Conservation (phyloP, 345 rosid species). For the Dovyalis caffra region DNA sequence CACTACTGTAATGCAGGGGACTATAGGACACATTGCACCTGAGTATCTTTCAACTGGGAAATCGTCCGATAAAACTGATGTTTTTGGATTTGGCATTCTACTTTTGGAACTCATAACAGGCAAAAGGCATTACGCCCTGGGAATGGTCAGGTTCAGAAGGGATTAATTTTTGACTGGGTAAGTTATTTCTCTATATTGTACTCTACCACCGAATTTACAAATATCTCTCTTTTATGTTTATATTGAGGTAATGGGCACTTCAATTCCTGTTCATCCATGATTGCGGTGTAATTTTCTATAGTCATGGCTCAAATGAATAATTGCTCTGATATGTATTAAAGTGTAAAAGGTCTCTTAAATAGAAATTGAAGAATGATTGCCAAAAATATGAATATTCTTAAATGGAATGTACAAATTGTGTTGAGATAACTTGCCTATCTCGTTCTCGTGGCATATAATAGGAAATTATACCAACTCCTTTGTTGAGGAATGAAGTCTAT, state of each 20-base stretch:
- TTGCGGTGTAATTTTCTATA: neutral
- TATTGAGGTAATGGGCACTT: neutral
- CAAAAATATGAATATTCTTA: neutral
- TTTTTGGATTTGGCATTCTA: slow-evolving; percentile 90
- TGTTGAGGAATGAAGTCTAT: neutral
- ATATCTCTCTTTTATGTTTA: neutral
- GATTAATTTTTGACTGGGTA: slow-evolving; percentile 90
- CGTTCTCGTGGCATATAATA: neutral
- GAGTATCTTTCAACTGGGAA: slow-evolving; percentile 98
- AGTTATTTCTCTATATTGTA: slow-evolving; percentile 16
- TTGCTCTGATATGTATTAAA: neutral
- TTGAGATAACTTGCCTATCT: neutral
- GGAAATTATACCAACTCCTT: neutral
- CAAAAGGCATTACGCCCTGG: slow-evolving; percentile 84
- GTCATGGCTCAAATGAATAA: neutral
- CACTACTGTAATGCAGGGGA: slow-evolving; percentile 91
- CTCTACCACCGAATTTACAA: neutral
- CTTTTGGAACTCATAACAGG: slow-evolving; percentile 89
- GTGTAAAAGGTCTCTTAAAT: neutral
- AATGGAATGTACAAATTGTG: neutral
- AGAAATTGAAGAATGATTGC: neutral
- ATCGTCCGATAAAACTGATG: slow-evolving; percentile 92
- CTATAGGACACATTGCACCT: slow-evolving; percentile 93
- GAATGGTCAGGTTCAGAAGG: slow-evolving; percentile 80
- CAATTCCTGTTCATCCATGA: neutral